Evolutionary conservation across 2,329 filamentous ascomycete genomes (phyloP), one percentile per base, ranked within the genome.

Genomic region (Fusarium armeniacum): DNA sequence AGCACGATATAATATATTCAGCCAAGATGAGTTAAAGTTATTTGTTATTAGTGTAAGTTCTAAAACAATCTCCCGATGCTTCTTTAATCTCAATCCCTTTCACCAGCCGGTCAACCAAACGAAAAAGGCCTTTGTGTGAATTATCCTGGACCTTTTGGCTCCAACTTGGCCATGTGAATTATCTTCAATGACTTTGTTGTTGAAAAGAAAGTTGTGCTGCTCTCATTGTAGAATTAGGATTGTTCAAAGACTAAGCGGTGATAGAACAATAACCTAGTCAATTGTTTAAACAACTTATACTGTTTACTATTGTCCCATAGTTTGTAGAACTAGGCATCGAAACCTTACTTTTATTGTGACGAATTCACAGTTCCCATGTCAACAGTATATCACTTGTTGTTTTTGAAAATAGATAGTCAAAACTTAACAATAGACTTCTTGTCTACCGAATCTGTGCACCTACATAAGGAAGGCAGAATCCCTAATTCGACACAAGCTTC

Each of bases 1-100:
- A 46, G 50, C 50, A 66, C 62, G 49, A 66, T 40, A 66, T 55
- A 32, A 66, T 40, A 66, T 55, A 32, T 49, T 41, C 16, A 20
- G 51, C 18, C n/a, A 26, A 6, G 24, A 43, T 66, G 50, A 60
- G 50, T 13, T 18, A 32, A 41, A 22, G 20, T 38, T 36, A 20
- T 46, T 38, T 36, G 6, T 46, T 20, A 20, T 20, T 20, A 20
- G 20, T 8, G 13, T 20, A 30, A 7, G 10, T 12, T 26, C 6
- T 12, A 13, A 40, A 22, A 6, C 5, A 20, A 22, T 32, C 12
- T 9, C 24, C n/a, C 6, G 16, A 44, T n/a, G 10, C 6, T 18
- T 26, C 26, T 18, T 26, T 16, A 20, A 38, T 11, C 5, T 38
- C 36, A 38, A 12, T 38, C 12, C 3, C 11, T 12, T 20, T 20